phyloP scores from a whole-genome alignment of 73 alveolate genomes.

The Breviolum minutum region DNA sequence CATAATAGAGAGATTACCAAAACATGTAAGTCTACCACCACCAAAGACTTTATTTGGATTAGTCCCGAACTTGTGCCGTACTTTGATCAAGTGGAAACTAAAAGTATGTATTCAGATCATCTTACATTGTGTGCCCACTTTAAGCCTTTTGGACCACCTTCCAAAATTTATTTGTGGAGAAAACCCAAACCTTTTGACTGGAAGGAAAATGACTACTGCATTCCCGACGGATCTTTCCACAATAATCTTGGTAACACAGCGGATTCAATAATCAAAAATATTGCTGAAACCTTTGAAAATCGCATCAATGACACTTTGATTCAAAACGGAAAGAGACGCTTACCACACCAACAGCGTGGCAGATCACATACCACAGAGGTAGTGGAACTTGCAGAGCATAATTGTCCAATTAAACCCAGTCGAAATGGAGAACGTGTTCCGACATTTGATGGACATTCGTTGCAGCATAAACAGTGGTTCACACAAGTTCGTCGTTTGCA shows the following conservation, averaged over 20 bases:
- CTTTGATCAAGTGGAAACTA: neutral
- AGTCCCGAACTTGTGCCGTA: neutral
- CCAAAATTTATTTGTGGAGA: neutral
- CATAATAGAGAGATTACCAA: neutral
- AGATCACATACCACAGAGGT: neutral
- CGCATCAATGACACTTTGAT: no score
- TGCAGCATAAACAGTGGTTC: neutral
- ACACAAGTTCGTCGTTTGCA: neutral
- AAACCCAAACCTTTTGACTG: neutral
- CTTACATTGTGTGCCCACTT: neutral
- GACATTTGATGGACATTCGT: neutral
- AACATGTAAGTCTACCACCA: neutral
- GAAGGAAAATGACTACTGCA: neutral
- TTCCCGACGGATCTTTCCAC: no score
- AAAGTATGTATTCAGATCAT: neutral
- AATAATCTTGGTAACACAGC: neutral
- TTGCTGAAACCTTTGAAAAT: neutral
- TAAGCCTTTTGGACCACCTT: neutral
- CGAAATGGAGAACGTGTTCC: neutral
- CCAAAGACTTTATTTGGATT: neutral
- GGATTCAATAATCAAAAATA: neutral
- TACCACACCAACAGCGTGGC: no score
- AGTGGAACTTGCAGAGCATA: neutral
- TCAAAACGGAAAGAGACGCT: no score
- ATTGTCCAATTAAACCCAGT: neutral